Evolutionary conservation across 164 flowering plant species (phyloP).

Genomic region (Piper longum): DNA sequence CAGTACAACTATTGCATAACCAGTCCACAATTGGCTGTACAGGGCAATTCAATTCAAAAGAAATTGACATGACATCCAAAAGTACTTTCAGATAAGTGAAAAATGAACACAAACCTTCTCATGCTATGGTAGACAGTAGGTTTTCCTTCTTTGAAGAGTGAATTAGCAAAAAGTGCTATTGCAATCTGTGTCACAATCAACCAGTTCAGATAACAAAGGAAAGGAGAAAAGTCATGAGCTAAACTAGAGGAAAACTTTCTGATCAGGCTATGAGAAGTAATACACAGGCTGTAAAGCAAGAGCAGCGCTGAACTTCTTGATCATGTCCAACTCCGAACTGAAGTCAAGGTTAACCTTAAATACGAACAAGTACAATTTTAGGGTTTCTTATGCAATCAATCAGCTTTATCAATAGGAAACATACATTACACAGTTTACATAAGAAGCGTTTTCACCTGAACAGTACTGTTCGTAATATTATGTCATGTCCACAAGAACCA

Average conservation of each 20-base stretch:
- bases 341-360: slow-evolving; percentile 91
- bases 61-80: background rate
- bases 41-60: slow-evolving; percentile 2
- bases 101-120: slow-evolving; percentile 49
- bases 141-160: slow-evolving; percentile 96
- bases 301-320: slow-evolving; percentile 89
- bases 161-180: slow-evolving; percentile 93
- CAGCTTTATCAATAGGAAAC: too few species aligned
- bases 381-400: background rate
- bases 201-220: slow-evolving; percentile 14
- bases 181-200: slow-evolving; percentile 59
- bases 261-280: too few species aligned
- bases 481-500: slow-evolving; percentile 91
- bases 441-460: slow-evolving; percentile 51
- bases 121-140: slow-evolving; percentile 94
- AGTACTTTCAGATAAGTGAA: background rate
- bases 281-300: slow-evolving; percentile 91
- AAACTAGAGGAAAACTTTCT: slow-evolving; percentile 15
- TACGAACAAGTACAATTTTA: background rate
- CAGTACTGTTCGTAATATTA: slow-evolving; percentile 99
- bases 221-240: background rate
- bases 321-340: slow-evolving; percentile 92
- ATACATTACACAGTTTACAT: background rate
- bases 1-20: slow-evolving; percentile 81
- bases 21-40: slow-evolving; percentile 90